Evolutionary conservation across 139 green algal genomes (phyloP).

Genomic region (Deuterostichococcus epilithicus): DNA sequence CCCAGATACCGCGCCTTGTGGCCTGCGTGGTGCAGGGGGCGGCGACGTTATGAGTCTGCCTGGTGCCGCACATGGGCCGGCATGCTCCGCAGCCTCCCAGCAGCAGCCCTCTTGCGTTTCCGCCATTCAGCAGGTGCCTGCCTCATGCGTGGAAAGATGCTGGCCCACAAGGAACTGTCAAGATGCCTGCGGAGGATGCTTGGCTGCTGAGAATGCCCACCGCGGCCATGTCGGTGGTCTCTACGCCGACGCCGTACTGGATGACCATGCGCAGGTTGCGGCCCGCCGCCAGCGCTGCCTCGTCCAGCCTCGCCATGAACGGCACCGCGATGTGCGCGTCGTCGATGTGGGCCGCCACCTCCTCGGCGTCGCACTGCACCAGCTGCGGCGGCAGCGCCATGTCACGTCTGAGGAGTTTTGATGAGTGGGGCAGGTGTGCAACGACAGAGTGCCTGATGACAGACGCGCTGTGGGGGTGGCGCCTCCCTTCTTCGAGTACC

Average conservation of each 20-base stretch:
- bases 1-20: slow-evolving; percentile 46
- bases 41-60: too few relatives aligned
- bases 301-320: slow-evolving; percentile 44
- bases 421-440: neutral
- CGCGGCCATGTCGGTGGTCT: slow-evolving; percentile 49
- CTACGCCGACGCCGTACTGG: slow-evolving; percentile 66
- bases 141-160: too few relatives aligned
- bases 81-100: too few relatives aligned
- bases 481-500: neutral
- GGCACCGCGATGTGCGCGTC: slow-evolving; percentile 49
- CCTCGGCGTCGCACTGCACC: slow-evolving; percentile 22
- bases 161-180: too few relatives aligned
- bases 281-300: slow-evolving; percentile 25
- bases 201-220: too few relatives aligned
- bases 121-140: too few relatives aligned
- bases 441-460: neutral
- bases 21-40: slow-evolving; percentile 31
- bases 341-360: slow-evolving; percentile 26
- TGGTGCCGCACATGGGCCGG: too few relatives aligned
- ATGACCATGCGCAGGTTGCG: slow-evolving; percentile 49
- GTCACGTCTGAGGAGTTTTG: neutral
- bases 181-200: too few relatives aligned
- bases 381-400: slow-evolving; percentile 17
- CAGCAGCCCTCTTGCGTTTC: too few relatives aligned
- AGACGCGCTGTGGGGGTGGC: neutral